Evolutionary conservation across 306 rosid genomes (phyloP).

Genomic region (Oxytropis ochrocephala): DNA sequence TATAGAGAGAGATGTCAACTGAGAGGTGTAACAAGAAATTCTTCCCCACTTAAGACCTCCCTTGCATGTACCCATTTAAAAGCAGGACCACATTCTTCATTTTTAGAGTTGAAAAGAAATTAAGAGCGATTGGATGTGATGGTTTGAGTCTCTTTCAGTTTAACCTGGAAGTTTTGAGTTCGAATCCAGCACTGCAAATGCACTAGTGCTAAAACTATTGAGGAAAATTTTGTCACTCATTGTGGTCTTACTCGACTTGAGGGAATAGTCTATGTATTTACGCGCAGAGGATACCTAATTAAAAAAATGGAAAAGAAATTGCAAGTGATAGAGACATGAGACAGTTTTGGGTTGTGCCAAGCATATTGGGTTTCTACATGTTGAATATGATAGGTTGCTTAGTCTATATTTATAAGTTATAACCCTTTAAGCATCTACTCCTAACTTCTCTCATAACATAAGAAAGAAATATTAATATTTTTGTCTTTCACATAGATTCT

Average conservation of each 20-base stretch:
- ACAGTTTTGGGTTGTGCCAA: too few species aligned
- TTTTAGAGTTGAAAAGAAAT: not conserved
- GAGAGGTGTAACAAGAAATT: not conserved
- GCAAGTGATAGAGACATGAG: not conserved
- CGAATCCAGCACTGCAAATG: too few species aligned
- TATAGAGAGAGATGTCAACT: constrained; percentile 48
- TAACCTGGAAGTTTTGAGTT: too few species aligned
- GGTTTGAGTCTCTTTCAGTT: too few species aligned
- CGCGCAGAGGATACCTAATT: too few species aligned
- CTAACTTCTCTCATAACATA: not conserved
- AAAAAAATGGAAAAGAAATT: not conserved
- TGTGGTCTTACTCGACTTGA: too few species aligned
- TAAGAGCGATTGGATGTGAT: not conserved
- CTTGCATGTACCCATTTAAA: constrained; percentile 38
- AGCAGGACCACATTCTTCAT: constrained; percentile 16
- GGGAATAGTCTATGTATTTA: too few species aligned
- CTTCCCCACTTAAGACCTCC: constrained; percentile 79
- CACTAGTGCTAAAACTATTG: too few species aligned
- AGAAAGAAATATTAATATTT: not conserved
- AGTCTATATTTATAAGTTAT: not conserved
- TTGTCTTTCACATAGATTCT: not conserved
- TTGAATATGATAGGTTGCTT: constrained; percentile 7
- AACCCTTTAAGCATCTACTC: not conserved
- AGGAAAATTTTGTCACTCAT: too few species aligned
- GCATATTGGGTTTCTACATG: not conserved